phyloP scores from a whole-genome alignment of 768 basidiomycete genomes.

The Amanita fuliginea region DNA sequence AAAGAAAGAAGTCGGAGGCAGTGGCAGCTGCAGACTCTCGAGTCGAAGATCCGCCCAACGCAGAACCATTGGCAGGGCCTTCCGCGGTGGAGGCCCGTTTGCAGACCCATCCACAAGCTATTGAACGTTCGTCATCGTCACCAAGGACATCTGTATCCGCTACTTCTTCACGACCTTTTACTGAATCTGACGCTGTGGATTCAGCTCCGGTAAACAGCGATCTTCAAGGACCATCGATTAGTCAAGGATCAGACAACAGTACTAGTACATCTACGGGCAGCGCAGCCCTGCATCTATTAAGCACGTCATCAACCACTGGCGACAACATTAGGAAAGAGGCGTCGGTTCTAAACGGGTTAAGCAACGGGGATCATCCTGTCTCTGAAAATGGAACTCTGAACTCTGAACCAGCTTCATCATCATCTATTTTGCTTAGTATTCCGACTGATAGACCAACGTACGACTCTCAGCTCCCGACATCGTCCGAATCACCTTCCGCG shows the following conservation, averaged over 20 bases:
- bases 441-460: conserved; percentile 19
- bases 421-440: conserved; percentile 10
- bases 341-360: not conserved
- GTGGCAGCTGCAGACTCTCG: conserved; percentile 22
- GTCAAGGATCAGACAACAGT: not conserved
- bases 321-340: conserved; percentile 22
- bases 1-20: conserved; percentile 45
- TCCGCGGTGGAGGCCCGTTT: conserved; percentile 21
- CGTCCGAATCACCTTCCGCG: conserved; percentile 28
- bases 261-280: conserved; percentile 2
- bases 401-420: not conserved
- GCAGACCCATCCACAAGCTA: conserved; percentile 11
- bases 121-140: conserved; percentile 17
- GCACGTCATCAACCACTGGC: conserved; percentile 34
- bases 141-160: conserved; percentile 16
- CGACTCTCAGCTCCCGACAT: conserved; percentile 29
- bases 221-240: not conserved
- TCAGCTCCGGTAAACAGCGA: not conserved
- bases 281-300: conserved; percentile 26
- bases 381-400: not conserved
- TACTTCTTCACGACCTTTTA: conserved; percentile 13
- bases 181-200: conserved; percentile 18
- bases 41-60: conserved; percentile 13
- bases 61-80: conserved; percentile 17
- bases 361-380: not conserved